Percentiles rank a stretch among this genome's conserved stretches.
Conservation (phyloP, 768 basidiomycete genomes). For the Thelephora ganbajun region DNA sequence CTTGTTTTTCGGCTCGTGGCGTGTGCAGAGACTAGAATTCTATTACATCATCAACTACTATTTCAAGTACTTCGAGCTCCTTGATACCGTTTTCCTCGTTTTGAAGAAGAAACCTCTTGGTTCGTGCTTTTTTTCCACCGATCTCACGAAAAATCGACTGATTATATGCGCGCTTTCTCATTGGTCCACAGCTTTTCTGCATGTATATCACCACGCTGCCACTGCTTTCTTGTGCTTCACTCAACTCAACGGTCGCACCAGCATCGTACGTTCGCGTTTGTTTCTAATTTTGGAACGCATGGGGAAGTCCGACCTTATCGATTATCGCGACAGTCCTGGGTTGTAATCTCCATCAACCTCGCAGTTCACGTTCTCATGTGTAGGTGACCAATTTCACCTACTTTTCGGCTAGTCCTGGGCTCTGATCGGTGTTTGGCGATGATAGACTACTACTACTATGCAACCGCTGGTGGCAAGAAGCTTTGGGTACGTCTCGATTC, state of each 20-base stretch:
- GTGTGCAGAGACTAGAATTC: conserved; percentile 66
- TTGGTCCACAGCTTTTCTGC: conserved; percentile 67
- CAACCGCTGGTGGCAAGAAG: conserved; percentile 89
- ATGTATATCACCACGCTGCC: conserved; percentile 98
- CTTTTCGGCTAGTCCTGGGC: not conserved
- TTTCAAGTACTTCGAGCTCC: conserved; percentile 93
- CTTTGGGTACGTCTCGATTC: conserved; percentile 64
- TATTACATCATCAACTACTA: conserved; percentile 99
- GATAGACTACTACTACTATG: conserved; percentile 94
- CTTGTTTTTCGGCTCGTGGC: not conserved
- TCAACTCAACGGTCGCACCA: conserved; percentile 90
- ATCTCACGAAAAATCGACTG: too few relatives aligned
- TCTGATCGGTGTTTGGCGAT: not conserved
- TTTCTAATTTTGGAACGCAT: too few relatives aligned
- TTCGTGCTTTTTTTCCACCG: conserved; percentile 22
- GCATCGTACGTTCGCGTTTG: conserved; percentile 48
- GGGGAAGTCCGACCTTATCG: not conserved
- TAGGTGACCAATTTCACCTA: conserved; percentile 25
- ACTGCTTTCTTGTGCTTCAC: conserved; percentile 91
- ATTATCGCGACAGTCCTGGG: conserved; percentile 69
- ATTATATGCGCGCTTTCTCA: not conserved
- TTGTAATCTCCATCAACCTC: conserved; percentile 84
- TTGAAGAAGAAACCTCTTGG: conserved; percentile 97
- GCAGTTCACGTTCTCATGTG: conserved; percentile 96
- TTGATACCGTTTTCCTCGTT: conserved; percentile 94